These are phyloP conservation scores for Pichia ethanolica DNA, from an alignment of 805 yeast genomes.

Conservation along the genomic window DNA sequence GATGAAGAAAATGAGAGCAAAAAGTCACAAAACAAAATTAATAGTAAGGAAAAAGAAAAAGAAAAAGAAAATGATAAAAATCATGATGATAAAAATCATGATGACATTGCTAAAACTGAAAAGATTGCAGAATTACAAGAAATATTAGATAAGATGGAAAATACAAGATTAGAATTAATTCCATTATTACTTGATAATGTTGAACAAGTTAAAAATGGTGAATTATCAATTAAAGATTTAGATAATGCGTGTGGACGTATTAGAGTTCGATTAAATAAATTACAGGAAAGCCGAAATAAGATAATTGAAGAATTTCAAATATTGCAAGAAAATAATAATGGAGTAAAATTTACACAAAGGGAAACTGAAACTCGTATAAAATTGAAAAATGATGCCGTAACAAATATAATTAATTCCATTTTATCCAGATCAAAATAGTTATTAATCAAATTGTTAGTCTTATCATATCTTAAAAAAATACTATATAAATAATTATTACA, in stretches of 20 bases:
- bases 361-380: not conserved
- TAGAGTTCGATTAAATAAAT: conserved; percentile 32
- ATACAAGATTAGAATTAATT: conserved; percentile 30
- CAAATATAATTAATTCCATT: not conserved
- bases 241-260: conserved; percentile 40
- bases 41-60: not conserved
- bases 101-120: not conserved
- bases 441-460: too few species aligned
- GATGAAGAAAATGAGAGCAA: not conserved
- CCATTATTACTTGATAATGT: conserved; percentile 35
- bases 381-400: not conserved
- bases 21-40: too few species aligned
- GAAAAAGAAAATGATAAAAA: not conserved
- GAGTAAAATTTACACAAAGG: conserved; percentile 4
- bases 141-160: conserved; percentile 17
- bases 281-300: conserved; percentile 35
- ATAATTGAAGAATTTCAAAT: conserved; percentile 22
- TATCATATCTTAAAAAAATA: too few species aligned
- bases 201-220: conserved; percentile 33
- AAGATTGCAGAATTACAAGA: not conserved
- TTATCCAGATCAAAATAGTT: too few species aligned
- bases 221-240: conserved; percentile 35
- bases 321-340: conserved; percentile 28
- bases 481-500: too few species aligned
- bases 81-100: too few species aligned